A percentile compares a stretch with the other conserved stretches of the same genome.
These are phyloP conservation scores for Coemansia aciculifera DNA, from an alignment of 192 early-diverging fungal genomes.

Conservation along the genomic window DNA sequence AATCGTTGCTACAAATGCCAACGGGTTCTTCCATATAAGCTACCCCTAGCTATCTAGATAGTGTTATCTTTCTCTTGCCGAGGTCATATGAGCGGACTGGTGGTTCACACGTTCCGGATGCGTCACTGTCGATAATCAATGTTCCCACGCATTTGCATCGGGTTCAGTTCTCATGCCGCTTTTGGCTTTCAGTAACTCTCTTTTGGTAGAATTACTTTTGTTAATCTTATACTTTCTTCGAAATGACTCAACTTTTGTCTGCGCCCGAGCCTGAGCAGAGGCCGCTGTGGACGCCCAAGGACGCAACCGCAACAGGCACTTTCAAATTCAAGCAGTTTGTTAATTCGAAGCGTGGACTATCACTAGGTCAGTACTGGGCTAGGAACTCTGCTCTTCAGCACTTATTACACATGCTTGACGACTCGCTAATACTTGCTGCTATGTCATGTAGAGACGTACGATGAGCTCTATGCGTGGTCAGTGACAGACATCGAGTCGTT, in stretches of 20 bases:
- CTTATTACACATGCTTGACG: no score
- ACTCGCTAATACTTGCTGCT: not conserved
- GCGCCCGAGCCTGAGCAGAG: not conserved
- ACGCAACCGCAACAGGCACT: constrained; percentile 61
- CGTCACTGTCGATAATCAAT: not conserved
- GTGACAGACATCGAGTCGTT: constrained; percentile 72
- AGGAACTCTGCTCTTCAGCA: not conserved
- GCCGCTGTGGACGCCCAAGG: constrained; percentile 66
- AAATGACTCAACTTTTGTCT: constrained; percentile 28
- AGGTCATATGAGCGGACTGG: not conserved
- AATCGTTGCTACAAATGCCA: constrained; percentile 32
- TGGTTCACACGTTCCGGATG: not conserved
- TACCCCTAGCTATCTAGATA: constrained; percentile 19
- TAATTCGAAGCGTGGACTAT: constrained; percentile 65
- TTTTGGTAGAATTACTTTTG: not conserved
- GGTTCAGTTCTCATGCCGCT: not conserved
- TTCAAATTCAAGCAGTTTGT: constrained; percentile 73
- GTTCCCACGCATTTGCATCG: not conserved
- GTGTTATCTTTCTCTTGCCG: not conserved
- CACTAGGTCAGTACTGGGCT: constrained; percentile 15
- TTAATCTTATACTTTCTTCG: not conserved
- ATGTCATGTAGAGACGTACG: constrained; percentile 55
- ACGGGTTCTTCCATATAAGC: constrained; percentile 32
- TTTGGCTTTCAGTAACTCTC: not conserved
- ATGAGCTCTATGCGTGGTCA: constrained; percentile 84